Evolutionary conservation across 345 rosid species (phyloP), one percentile per base, ranked within the genome.

Genomic region (Populus deltoides): DNA sequence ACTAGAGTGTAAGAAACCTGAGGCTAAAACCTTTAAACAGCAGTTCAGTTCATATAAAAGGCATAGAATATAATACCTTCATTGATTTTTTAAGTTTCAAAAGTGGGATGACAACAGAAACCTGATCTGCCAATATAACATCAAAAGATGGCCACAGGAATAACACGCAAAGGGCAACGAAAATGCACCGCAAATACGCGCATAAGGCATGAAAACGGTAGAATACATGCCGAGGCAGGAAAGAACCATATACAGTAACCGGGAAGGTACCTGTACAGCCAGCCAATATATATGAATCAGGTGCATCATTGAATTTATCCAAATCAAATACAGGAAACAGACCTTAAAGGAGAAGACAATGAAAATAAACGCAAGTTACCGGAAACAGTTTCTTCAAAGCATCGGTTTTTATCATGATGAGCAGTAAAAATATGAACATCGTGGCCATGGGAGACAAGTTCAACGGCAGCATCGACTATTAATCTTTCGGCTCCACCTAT

Each of bases 401-500:
- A 95, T 73, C 94, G 85, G 76, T 77, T 87, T 80, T 82, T 88
- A 69, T 95, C 98, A 80, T 91, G 97, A 87, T 93, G 97, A 82
- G 99, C 88, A 3, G 99, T 93, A 76, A 92, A 93, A 35, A 95
- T 79, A 82, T 91, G 97, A 84, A 95, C 97, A 57, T 87, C 84
- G 71, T 93, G 99, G 51, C 97, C 99, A 16, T 75, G 90, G 57
- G 92, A 90, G 33, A 86, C 85, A 70, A 95, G 96, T 79, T 90
- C 94, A 82, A 95, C 97, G 3, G 97, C 97, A 15, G 97, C 98
- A 86, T 95, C 99, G 57, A 93, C 96, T 76, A 95, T 83, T 79
- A 95, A 86, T 86, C 99, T 92, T 86, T 94, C 99, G 27, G 98
- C 99, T 83, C 97, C 99, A 79, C 96, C 99, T 94, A 70, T 72